These are phyloP conservation scores for Astragalus membranaceus DNA, from an alignment of 306 rosid genomes.

Conservation along the genomic window DNA sequence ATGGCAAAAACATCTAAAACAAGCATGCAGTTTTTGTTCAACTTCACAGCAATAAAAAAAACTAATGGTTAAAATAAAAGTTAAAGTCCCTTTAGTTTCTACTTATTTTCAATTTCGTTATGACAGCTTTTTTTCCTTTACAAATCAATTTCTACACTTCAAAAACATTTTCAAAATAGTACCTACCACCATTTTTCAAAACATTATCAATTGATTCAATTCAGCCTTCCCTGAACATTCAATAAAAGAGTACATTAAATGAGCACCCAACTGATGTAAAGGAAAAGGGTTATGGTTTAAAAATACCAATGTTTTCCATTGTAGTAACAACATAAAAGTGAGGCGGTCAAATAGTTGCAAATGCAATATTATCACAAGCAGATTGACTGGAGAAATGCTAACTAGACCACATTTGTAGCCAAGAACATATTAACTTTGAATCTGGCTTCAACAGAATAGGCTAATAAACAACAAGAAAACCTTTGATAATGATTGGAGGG, in stretches of 20 bases:
- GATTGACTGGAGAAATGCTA: not conserved
- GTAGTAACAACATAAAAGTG: not conserved
- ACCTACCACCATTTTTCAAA: not conserved
- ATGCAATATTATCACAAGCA: not conserved
- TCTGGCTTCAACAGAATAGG: not conserved
- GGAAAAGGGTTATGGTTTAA: not conserved
- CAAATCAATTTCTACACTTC: not conserved
- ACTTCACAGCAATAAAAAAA: not conserved
- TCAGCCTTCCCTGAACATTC: not conserved
- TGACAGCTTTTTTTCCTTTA: not conserved
- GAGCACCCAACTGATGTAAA: not conserved
- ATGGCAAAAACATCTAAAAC: not conserved
- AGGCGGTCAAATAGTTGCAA: not conserved
- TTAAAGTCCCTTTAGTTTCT: not conserved
- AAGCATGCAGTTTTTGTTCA: slow-evolving; percentile 1
- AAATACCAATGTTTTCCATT: not conserved
- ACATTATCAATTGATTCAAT: not conserved
- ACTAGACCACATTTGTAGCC: not conserved
- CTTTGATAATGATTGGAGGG: not conserved
- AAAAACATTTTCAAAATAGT: not conserved
- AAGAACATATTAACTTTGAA: not conserved
- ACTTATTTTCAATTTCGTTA: not conserved
- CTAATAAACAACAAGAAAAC: not conserved
- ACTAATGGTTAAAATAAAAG: not conserved
- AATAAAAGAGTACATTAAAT: not conserved